Base-by-base conservation (phyloP, 352 stramenopile genomes). In the Albugo laibachii region DNA sequence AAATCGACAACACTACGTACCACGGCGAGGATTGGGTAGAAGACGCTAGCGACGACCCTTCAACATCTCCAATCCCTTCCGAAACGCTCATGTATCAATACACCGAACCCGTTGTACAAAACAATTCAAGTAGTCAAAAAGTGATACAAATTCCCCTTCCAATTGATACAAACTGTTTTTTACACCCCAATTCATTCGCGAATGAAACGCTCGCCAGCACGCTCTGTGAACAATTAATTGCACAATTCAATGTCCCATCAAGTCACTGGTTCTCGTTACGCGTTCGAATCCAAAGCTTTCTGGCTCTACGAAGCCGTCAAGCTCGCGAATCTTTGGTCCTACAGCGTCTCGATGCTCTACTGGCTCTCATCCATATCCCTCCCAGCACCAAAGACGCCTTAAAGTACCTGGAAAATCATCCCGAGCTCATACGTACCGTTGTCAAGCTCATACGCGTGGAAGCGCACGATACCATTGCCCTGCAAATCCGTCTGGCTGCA, bases 381-480 rank as follows among this genome's bases (percentile, higher is more conserved):
- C 73, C 68, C 43, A 75, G 89, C 42, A 60, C 74, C 8, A 68
- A 63, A 45, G 74, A 92, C 41, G 72, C 87, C 24, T 78, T 66
- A 11, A 78, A 63, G 56, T 84, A 83, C 49, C 63, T 89, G 36
- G 75, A 89, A 42, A 59, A 80, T 24, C 77, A 87, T 57, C 56
- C 72, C 5, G 75, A 86, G 27, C 62, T 92, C 13, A 80, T 68
- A 13, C 70, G 74, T 11, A 59, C 60, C 6, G 54, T 92, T 16
- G 69, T 83, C 2, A 76, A 92, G 44, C 55, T 92, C 1, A 50
- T 88, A 55, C 76, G 76, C 11, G 65, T 85, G 5, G 79, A 92
- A 41, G 63, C 61, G 36, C 62, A 66, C 47, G 63, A 80, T 2
- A 69, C 62, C 0, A 62, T 86, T 5, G 65, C 76, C 6, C 50